These are phyloP conservation scores for Geranomyces variabilis DNA, from an alignment of 192 early-diverging fungal species.

Conservation along the genomic window DNA sequence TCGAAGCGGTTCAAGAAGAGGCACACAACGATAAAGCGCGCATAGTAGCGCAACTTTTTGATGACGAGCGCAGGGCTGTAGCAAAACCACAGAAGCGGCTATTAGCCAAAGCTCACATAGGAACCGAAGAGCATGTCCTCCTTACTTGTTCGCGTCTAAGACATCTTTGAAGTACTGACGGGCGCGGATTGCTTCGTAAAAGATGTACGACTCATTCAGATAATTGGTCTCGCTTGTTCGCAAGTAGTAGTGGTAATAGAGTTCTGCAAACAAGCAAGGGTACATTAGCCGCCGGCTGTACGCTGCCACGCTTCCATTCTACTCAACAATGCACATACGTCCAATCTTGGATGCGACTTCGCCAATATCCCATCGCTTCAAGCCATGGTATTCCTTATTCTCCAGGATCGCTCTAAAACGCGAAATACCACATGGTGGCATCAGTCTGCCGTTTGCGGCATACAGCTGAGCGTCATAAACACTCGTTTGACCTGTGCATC, in stretches of 20 bases:
- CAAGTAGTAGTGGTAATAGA: slow-evolving; percentile 64
- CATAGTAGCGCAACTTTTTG: slow-evolving; percentile 97
- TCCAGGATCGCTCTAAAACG: slow-evolving; percentile 75
- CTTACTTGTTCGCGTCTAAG: slow-evolving; percentile 86
- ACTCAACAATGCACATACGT: slow-evolving; percentile 59
- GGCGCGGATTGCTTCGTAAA: slow-evolving; percentile 95
- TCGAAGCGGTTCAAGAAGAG: slow-evolving; percentile 81
- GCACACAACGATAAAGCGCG: slow-evolving; percentile 95
- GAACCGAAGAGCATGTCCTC: neutral
- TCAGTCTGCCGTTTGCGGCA: neutral
- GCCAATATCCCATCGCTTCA: slow-evolving; percentile 97
- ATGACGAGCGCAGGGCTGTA: slow-evolving; percentile 86
- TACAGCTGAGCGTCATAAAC: neutral
- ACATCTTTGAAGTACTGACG: slow-evolving; percentile 95
- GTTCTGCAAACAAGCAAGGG: slow-evolving; percentile 42
- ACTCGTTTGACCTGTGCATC: slow-evolving; percentile 68
- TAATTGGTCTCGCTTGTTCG: slow-evolving; percentile 97
- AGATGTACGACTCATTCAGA: slow-evolving; percentile 88
- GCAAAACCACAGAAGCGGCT: neutral
- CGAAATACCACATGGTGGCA: no score
- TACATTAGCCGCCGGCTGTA: slow-evolving; percentile 20
- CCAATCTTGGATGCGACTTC: slow-evolving; percentile 99
- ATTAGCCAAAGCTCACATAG: neutral
- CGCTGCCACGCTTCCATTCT: no score
- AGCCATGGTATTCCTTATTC: slow-evolving; percentile 83